Evolutionary conservation across 176 grass and related monocot species (phyloP).

Genomic region (Themeda triandra): DNA sequence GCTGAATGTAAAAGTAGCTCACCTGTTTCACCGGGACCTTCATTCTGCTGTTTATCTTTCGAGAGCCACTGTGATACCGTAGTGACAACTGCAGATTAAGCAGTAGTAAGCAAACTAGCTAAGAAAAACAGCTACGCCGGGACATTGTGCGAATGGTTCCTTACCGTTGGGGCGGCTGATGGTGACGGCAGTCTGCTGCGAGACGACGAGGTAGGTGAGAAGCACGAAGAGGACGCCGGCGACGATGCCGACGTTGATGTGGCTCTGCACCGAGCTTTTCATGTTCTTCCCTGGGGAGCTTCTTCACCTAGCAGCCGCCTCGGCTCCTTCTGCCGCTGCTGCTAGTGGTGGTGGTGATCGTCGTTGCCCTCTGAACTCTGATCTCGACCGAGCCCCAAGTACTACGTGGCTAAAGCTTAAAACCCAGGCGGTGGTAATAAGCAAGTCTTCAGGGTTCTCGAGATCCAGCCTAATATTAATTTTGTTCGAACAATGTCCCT

Average conservation of each 20-base stretch:
- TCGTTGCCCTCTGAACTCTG: too few relatives aligned
- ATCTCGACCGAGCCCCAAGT: background rate
- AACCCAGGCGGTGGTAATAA: background rate
- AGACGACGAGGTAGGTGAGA: slow-evolving; percentile 52
- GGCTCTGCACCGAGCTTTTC: slow-evolving; percentile 27
- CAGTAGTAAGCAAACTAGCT: background rate
- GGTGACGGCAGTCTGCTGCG: slow-evolving; percentile 29
- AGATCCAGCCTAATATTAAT: background rate
- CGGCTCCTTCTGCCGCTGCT: background rate
- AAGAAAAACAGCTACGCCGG: background rate
- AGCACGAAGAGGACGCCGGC: slow-evolving; percentile 56
- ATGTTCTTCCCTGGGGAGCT: background rate
- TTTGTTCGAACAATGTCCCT: too few relatives aligned
- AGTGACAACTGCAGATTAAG: background rate
- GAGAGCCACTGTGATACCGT: background rate
- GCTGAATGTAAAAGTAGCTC: background rate
- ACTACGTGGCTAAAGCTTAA: background rate
- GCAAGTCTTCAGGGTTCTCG: background rate
- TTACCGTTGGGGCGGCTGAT: background rate
- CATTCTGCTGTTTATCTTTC: background rate
- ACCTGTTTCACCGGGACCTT: background rate
- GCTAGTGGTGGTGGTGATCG: background rate
- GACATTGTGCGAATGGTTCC: background rate
- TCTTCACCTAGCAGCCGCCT: slow-evolving; percentile 16
- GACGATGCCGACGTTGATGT: slow-evolving; percentile 40